A percentile compares a stretch with the other conserved stretches of the same genome.
These are phyloP conservation scores for Microbotryum scabiosae DNA, from an alignment of 1,284 basidiomycete genomes.

Conservation along the genomic window DNA sequence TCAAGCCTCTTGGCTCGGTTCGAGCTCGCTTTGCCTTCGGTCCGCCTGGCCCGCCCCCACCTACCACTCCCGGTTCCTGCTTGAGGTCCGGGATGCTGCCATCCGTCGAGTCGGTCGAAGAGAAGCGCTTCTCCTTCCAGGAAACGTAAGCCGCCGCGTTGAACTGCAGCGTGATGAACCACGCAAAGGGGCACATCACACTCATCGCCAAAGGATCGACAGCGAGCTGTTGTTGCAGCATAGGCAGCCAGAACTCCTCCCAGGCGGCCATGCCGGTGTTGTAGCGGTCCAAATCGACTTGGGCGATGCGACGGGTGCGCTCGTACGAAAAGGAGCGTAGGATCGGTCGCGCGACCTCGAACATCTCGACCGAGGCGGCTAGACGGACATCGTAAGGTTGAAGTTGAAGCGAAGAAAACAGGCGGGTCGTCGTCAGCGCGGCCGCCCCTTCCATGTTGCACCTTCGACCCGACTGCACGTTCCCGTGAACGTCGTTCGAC, in stretches of 20 bases:
- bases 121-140: slow-evolving; percentile 18
- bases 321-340: slow-evolving; percentile 26
- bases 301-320: slow-evolving; percentile 23
- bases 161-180: slow-evolving; percentile 26
- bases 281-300: slow-evolving; percentile 27
- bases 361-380: slow-evolving; percentile 31
- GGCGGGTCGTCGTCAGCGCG: slow-evolving; percentile 24
- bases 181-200: slow-evolving; percentile 25
- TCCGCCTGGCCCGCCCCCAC: slow-evolving; percentile 6
- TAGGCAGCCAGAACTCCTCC: slow-evolving; percentile 27
- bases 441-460: slow-evolving; percentile 30
- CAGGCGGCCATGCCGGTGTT: slow-evolving; percentile 26
- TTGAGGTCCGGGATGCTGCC: background rate
- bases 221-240: slow-evolving; percentile 14
- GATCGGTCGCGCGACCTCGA: slow-evolving; percentile 30
- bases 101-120: slow-evolving; percentile 3
- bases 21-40: slow-evolving; percentile 7
- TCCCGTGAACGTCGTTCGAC: slow-evolving; percentile 29
- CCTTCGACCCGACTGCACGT: slow-evolving; percentile 26
- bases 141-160: slow-evolving; percentile 18
- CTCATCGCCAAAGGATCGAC: slow-evolving; percentile 29
- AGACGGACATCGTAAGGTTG: slow-evolving; percentile 30
- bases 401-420: slow-evolving; percentile 26
- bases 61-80: background rate
- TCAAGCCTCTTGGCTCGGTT: slow-evolving; percentile 13